These are phyloP conservation scores for Ceratobasidium theobromae DNA, from an alignment of 1,284 basidiomycete species.

Conservation along the genomic window DNA sequence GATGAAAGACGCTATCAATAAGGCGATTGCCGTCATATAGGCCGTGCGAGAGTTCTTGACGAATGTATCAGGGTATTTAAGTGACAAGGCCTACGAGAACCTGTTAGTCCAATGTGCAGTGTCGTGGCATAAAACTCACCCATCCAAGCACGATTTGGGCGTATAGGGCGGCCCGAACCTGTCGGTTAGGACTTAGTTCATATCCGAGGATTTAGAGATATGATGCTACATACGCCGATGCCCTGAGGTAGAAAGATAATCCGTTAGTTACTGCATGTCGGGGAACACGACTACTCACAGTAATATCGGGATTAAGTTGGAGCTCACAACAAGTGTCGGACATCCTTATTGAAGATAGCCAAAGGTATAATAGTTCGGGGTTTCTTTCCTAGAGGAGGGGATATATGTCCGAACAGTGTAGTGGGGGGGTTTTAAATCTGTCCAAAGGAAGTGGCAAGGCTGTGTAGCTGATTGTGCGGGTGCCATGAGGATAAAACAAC, in stretches of 20 bases:
- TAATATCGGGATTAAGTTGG: constrained; percentile 10
- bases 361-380: no score
- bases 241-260: neutral
- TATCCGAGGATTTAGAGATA: neutral
- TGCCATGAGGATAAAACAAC: neutral
- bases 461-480: neutral
- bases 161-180: constrained; percentile 22
- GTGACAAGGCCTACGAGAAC: neutral
- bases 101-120: neutral
- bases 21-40: constrained; percentile 18
- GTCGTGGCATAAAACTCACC: neutral
- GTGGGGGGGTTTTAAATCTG: neutral
- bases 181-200: neutral
- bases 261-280: neutral
- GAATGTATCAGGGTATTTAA: neutral
- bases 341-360: neutral
- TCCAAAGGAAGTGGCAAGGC: neutral
- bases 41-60: constrained; percentile 19
- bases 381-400: no score
- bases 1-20: constrained; percentile 21
- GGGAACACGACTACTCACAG: neutral
- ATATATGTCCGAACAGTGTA: no score
- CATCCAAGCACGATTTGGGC: constrained; percentile 25
- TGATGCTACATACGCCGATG: neutral
- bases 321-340: neutral